Conservation (phyloP, 1,139 yeast genomes). For the Protomyces inouyei region DNA sequence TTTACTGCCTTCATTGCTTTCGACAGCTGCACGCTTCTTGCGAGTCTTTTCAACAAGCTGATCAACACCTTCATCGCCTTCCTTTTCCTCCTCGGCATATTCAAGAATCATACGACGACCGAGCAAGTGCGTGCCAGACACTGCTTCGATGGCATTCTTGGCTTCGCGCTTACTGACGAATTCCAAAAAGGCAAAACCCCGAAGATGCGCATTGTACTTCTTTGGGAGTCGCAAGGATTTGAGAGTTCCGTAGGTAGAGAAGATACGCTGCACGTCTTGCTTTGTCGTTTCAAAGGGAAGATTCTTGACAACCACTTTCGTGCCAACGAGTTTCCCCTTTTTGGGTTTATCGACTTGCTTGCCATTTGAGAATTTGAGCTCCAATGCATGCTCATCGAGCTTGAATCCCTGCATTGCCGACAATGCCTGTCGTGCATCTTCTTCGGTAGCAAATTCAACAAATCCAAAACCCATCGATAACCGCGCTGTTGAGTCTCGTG, state of each 20-base stretch:
- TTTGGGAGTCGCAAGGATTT: constrained; percentile 94
- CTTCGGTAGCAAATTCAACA: constrained; percentile 76
- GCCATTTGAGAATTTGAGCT: constrained; percentile 72
- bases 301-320: constrained; percentile 86
- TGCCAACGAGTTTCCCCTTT: constrained; percentile 40
- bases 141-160: constrained; percentile 87
- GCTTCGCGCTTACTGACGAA: constrained; percentile 86
- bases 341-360: constrained; percentile 47
- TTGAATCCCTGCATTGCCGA: constrained; percentile 68
- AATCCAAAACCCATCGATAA: constrained; percentile 97
- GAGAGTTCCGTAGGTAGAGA: constrained; percentile 77
- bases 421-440: constrained; percentile 73
- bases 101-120: constrained; percentile 97
- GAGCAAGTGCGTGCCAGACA: constrained; percentile 91
- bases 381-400: constrained; percentile 84
- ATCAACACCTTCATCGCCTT: constrained; percentile 21
- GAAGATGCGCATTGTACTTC: constrained; percentile 88
- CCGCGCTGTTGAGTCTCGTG: constrained; percentile 59
- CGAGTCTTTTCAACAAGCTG: constrained; percentile 12
- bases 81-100: constrained; percentile 51
- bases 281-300: constrained; percentile 94
- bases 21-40: constrained; percentile 6
- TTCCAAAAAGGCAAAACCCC: constrained; percentile 98
- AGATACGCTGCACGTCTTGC: constrained; percentile 82
- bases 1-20: constrained; percentile 6